A percentile compares a stretch with the other conserved stretches of the same genome.
Conservation (phyloP, 2,329 filamentous ascomycete genomes). For the Talaromyces sp. region DNA sequence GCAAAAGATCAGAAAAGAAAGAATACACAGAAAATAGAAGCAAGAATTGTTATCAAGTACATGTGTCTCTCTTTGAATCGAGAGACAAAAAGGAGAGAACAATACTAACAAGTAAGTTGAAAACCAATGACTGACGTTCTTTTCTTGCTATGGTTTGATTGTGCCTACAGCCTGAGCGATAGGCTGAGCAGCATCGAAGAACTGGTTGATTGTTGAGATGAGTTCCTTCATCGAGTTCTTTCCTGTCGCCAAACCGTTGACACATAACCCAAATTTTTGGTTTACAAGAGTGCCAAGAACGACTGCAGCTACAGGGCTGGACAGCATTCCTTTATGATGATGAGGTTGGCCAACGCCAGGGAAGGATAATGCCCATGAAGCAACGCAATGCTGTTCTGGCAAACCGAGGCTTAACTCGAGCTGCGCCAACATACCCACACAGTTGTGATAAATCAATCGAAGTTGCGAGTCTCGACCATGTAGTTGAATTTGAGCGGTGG, state of each 20-base stretch:
- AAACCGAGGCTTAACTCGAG: constrained; percentile 15
- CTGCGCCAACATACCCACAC: constrained; percentile 14
- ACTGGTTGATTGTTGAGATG: constrained; percentile 14
- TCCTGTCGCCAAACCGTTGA: constrained; percentile 15
- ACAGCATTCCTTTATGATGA: constrained; percentile 3
- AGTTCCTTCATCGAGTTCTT: constrained; percentile 17
- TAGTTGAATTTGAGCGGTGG: neutral
- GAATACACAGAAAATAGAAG: neutral
- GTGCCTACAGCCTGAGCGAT: neutral
- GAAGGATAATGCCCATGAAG: constrained; percentile 1
- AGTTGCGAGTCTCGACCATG: constrained; percentile 14
- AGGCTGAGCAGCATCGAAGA: constrained; percentile 9
- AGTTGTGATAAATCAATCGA: constrained; percentile 15
- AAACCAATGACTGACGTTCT: neutral
- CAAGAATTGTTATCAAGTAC: neutral
- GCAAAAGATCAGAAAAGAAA: neutral
- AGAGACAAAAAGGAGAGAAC: neutral
- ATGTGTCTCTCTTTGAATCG: neutral
- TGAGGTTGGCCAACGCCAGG: neutral
- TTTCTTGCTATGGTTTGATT: neutral
- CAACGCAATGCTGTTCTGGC: constrained; percentile 14
- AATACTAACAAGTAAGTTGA: neutral
- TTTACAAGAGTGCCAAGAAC: constrained; percentile 11
- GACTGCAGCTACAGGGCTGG: constrained; percentile 6
- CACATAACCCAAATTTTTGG: constrained; percentile 16